These are phyloP conservation scores for Acer saccharum DNA, from an alignment of 345 rosid genomes.

Conservation along the genomic window DNA sequence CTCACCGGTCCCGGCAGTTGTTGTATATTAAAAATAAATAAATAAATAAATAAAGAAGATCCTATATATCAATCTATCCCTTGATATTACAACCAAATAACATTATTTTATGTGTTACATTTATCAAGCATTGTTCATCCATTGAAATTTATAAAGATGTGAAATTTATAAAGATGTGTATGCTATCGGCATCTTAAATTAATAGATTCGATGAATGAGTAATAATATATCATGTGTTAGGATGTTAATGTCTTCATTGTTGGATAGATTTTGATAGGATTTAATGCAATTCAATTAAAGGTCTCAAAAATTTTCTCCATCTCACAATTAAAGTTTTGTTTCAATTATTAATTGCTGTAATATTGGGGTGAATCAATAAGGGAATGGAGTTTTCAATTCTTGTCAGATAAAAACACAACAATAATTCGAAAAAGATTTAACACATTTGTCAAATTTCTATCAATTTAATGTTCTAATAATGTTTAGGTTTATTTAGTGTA, in stretches of 20 bases:
- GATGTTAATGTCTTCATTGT: not conserved
- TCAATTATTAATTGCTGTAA: not conserved
- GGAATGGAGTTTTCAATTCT: not conserved
- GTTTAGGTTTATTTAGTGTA: not conserved
- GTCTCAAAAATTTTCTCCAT: not conserved
- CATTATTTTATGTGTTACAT: no score
- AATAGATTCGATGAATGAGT: not conserved
- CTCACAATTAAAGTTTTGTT: not conserved
- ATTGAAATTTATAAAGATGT: no score
- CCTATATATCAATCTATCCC: no score
- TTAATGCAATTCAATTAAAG: not conserved
- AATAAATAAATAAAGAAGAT: no score
- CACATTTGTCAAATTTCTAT: not conserved
- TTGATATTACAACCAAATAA: no score
- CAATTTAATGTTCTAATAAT: not conserved
- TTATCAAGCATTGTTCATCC: no score
- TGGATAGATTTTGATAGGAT: not conserved
- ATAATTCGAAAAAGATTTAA: not conserved
- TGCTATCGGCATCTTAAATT: not conserved
- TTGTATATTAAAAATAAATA: no score
- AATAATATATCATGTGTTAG: not conserved
- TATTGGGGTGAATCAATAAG: not conserved
- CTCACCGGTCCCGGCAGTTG: no score
- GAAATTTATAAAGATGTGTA: no score
- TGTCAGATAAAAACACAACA: not conserved